phyloP scores from a whole-genome alignment of 2,329 filamentous ascomycete genomes.

The Aspergillus japonicus region DNA sequence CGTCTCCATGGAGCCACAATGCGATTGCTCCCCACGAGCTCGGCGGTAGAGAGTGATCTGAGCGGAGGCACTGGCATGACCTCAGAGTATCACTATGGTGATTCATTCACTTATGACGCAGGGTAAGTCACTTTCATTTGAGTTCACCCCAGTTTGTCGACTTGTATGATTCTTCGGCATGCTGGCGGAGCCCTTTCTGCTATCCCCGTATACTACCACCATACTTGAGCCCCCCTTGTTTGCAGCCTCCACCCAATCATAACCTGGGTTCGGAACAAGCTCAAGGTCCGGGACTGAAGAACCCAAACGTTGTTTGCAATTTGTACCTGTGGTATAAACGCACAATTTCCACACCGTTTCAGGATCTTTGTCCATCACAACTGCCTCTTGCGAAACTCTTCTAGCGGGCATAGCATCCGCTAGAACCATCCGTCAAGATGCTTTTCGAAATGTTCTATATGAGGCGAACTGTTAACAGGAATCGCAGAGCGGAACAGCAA shows the following conservation, averaged over 20 bases:
- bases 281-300: neutral
- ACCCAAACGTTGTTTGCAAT: too few relatives aligned
- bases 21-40: slow-evolving; percentile 45
- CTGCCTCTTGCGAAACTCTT: neutral
- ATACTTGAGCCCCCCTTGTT: slow-evolving; percentile 2
- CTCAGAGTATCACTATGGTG: slow-evolving; percentile 30
- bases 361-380: neutral
- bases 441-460: slow-evolving; percentile 4
- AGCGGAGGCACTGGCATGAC: slow-evolving; percentile 26
- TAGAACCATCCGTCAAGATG: neutral
- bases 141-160: slow-evolving; percentile 2
- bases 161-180: slow-evolving; percentile 10
- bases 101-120: slow-evolving; percentile 16
- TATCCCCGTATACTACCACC: neutral
- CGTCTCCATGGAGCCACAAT: slow-evolving; percentile 43
- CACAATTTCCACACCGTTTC: neutral
- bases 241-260: neutral
- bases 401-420: neutral
- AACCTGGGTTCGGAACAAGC: neutral
- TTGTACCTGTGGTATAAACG: neutral
- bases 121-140: slow-evolving; percentile 15
- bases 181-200: slow-evolving; percentile 4
- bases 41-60: slow-evolving; percentile 36
- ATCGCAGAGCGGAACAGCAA: slow-evolving; percentile 15
- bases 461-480: slow-evolving; percentile 18